Evolutionary conservation across 768 basidiomycete species (phyloP).

Genomic region (Arthromyces matolae): DNA sequence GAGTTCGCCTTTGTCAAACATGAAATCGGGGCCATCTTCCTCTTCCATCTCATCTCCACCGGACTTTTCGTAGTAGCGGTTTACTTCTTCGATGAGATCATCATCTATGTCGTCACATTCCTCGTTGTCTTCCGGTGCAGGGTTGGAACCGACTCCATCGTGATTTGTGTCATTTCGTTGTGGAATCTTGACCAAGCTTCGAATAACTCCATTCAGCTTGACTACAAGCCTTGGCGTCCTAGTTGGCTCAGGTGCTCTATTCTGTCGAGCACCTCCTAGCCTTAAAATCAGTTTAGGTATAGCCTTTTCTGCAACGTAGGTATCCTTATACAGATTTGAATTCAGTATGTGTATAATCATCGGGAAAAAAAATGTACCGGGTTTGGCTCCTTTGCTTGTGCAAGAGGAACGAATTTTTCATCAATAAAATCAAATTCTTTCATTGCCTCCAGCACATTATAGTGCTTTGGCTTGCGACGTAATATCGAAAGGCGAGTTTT

Average conservation of each 20-base stretch:
- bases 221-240: background rate
- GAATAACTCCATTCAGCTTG: background rate
- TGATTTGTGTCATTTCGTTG: too few relatives aligned
- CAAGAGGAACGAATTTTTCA: background rate
- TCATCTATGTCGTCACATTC: background rate
- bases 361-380: too few relatives aligned
- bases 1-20: constrained; percentile 24
- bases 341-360: too few relatives aligned
- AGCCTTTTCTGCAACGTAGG: background rate
- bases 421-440: background rate
- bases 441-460: background rate
- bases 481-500: too few relatives aligned
- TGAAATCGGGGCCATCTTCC: constrained; percentile 25
- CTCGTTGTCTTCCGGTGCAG: too few relatives aligned
- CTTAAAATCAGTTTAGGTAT: background rate
- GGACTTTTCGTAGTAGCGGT: background rate
- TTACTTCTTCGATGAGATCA: background rate
- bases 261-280: background rate
- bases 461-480: too few relatives aligned
- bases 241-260: background rate
- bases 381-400: background rate
- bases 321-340: background rate
- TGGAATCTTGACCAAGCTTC: too few relatives aligned
- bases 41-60: constrained; percentile 10
- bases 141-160: too few relatives aligned